Conservation (phyloP, 129 eudicot genomes). For the Artemisia annua region DNA sequence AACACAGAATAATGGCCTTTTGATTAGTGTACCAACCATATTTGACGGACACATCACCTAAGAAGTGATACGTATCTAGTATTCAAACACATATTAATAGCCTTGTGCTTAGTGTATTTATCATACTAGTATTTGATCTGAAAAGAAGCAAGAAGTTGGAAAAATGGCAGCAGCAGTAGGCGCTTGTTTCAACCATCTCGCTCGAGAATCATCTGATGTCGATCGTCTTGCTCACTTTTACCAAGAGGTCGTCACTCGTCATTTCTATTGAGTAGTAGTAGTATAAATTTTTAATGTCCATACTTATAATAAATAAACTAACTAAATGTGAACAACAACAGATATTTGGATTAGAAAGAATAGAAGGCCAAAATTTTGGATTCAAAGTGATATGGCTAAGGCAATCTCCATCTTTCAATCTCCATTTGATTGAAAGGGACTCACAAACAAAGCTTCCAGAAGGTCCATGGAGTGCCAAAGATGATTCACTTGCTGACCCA, state of each 20-base stretch:
- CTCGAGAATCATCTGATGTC: slow-evolving; percentile 77
- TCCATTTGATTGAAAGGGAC: slow-evolving; percentile 88
- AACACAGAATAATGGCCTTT: no score
- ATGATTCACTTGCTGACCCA: slow-evolving; percentile 59
- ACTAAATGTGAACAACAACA: slow-evolving; percentile 4
- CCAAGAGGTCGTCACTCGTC: no score
- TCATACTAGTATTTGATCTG: no score
- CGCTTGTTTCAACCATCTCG: slow-evolving; percentile 68
- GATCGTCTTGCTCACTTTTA: slow-evolving; percentile 84
- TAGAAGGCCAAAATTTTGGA: slow-evolving; percentile 71
- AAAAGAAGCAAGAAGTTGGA: neutral
- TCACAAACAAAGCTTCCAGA: slow-evolving; percentile 69
- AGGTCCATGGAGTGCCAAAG: slow-evolving; percentile 75
- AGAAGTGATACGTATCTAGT: no score
- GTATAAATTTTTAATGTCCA: no score
- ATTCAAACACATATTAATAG: accelerated
- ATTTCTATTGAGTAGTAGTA: no score
- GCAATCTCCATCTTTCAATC: slow-evolving; percentile 55
- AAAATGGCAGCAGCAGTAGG: slow-evolving; percentile 65
- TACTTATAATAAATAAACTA: no score
- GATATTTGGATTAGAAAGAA: slow-evolving; percentile 84
- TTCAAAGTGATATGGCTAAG: slow-evolving; percentile 82
- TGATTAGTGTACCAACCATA: no score
- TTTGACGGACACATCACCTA: no score
- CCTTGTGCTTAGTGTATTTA: no score